These are phyloP conservation scores for Globisporangium paddicum DNA, from an alignment of 352 stramenopile genomes.

Conservation along the genomic window DNA sequence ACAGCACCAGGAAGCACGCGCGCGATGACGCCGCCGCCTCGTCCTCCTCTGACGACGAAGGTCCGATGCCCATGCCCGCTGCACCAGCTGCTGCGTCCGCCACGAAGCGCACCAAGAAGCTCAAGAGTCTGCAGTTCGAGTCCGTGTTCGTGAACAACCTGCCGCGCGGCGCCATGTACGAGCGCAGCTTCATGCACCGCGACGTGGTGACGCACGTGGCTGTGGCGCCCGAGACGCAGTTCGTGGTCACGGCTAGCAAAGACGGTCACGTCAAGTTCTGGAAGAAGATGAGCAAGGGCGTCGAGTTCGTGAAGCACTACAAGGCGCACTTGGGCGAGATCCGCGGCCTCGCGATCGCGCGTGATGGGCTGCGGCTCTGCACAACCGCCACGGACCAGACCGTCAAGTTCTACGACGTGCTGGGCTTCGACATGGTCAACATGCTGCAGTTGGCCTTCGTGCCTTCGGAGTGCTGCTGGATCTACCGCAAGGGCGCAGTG, in stretches of 20 bases:
- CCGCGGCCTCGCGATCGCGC: slow-evolving; percentile 74
- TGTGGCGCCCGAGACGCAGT: slow-evolving; percentile 91
- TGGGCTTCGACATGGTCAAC: slow-evolving; percentile 97
- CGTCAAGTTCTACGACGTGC: slow-evolving; percentile 99
- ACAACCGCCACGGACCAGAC: slow-evolving; percentile 88
- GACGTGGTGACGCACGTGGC: slow-evolving; percentile 91
- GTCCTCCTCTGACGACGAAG: slow-evolving; percentile 31
- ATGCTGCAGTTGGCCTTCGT: slow-evolving; percentile 89
- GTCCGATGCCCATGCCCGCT: slow-evolving; percentile 54
- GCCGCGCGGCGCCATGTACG: slow-evolving; percentile 90
- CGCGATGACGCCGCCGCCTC: slow-evolving; percentile 1
- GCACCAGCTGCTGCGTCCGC: not conserved
- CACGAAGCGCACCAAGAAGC: slow-evolving; percentile 38
- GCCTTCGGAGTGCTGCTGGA: slow-evolving; percentile 75
- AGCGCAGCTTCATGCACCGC: slow-evolving; percentile 98
- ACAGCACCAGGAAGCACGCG: slow-evolving; percentile 9
- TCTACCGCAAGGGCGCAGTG: slow-evolving; percentile 49
- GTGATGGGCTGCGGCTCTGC: slow-evolving; percentile 81
- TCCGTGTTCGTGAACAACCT: slow-evolving; percentile 76
- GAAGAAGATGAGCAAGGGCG: slow-evolving; percentile 94
- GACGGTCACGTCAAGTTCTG: slow-evolving; percentile 99
- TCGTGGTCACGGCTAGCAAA: slow-evolving; percentile 93
- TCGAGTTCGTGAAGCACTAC: slow-evolving; percentile 99
- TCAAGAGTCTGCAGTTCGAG: slow-evolving; percentile 49
- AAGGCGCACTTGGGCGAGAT: slow-evolving; percentile 93